Evolutionary conservation across 257 asterid genomes (phyloP), one percentile per base, ranked within the genome.

Genomic region (Gynochthodes officinalis): DNA sequence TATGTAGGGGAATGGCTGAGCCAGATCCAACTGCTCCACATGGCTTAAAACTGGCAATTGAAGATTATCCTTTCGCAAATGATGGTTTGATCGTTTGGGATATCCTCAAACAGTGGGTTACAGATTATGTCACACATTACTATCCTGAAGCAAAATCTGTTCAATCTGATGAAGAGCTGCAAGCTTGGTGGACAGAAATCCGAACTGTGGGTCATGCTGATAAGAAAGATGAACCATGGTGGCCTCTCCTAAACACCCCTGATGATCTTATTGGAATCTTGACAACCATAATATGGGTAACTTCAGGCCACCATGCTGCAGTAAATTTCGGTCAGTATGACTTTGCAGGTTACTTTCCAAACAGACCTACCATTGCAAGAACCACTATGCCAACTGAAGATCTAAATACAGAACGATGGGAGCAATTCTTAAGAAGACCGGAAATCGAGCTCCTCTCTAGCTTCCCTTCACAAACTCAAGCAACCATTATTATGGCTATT

Each of bases 1-100:
- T n/a, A 58, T 76, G 23, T 58, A 93, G 96, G 79, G 98, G 98
- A 71, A 69, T 93, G 89, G 97, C 97, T 6, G 96, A 80, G 73
- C 83, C 77, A 79, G 98, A 93, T 76, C 87, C 90, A 63, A 77
- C 44, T 0, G 88, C 90, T 57, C 96, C 93, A 8, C 86, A 88
- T 58, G 96, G 96, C 18, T 63, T 90, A 33, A 93, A 84, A 79
- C 79, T 93, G 61, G 72, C 92, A 53, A 86, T 93, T 21, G 83
- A 89, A 73, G 97, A 93, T 74, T 93, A 90, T 75, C 97, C 96
- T 33, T 93, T 78, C 27, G 97, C 97, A 2, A 89, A 70, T 43
- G 96, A 93, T 52, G 98, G 96, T 21, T 75, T 90, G 72, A 75
- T 89, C 15, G 69, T 90, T 14, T 93, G 97, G 98, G 95, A 85